Evolutionary conservation across 305 asterid genomes (phyloP).

Genomic region (Ajuga reptans): DNA sequence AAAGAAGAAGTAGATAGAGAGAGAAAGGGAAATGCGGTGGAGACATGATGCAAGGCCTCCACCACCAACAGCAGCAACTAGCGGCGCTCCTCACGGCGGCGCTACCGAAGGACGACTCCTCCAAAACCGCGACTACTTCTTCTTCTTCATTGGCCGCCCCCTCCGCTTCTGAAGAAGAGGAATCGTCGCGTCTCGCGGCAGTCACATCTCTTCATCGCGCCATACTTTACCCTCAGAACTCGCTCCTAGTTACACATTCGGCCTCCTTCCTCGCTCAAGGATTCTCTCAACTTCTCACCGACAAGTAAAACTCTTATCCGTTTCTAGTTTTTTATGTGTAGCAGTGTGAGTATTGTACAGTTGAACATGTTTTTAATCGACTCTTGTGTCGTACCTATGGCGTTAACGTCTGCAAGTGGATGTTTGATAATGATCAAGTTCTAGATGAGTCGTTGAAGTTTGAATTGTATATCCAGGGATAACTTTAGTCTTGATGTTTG

Average conservation of each 20-base stretch:
- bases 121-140: constrained; percentile 34
- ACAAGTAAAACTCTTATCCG: constrained; percentile 45
- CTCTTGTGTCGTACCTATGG: background rate
- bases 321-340: background rate
- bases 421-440: background rate
- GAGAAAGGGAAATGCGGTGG: constrained; percentile 40
- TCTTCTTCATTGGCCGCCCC: constrained; percentile 28
- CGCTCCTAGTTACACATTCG: constrained; percentile 72
- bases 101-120: constrained; percentile 60
- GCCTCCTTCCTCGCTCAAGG: constrained; percentile 90
- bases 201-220: constrained; percentile 77
- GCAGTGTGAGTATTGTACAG: background rate
- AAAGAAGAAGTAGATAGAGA: background rate
- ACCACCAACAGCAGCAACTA: constrained; percentile 93
- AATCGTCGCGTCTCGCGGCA: constrained; percentile 77
- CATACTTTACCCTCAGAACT: constrained; percentile 74
- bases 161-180: constrained; percentile 56
- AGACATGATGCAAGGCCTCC: constrained; percentile 86
- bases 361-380: constrained; percentile 6
- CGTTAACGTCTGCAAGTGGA: background rate
- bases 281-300: constrained; percentile 68
- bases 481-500: background rate
- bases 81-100: constrained; percentile 94
- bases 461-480: background rate
- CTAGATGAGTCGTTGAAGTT: background rate